Evolutionary conservation across 331 rosid species (phyloP).

Genomic region (Phaseolus coccineus): DNA sequence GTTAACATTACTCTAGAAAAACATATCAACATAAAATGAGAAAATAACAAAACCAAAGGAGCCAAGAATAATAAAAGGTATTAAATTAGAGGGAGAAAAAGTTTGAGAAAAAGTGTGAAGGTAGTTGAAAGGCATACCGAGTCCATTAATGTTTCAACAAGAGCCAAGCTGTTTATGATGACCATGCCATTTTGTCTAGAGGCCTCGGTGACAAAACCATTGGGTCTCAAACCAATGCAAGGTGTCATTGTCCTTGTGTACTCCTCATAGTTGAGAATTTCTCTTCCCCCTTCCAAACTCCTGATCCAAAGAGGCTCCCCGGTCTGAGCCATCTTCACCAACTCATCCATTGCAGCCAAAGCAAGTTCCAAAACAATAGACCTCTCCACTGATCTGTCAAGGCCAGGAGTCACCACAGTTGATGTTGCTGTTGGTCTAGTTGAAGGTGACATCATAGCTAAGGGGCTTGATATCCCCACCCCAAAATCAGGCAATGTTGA

Average conservation of each 20-base stretch:
- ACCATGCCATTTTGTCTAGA: slow-evolving; percentile 91
- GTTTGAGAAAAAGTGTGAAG: slow-evolving; percentile 13
- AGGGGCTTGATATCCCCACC: slow-evolving; percentile 61
- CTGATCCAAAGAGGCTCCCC: slow-evolving; percentile 90
- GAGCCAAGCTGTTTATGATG: slow-evolving; percentile 86
- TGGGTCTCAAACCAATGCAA: slow-evolving; percentile 85
- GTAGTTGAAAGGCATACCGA: slow-evolving; percentile 59
- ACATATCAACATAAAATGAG: not conserved
- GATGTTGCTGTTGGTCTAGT: slow-evolving; percentile 36
- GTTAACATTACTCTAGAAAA: not conserved
- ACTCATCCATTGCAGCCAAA: slow-evolving; percentile 91
- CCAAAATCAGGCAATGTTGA: slow-evolving; percentile 67
- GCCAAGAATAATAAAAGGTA: slow-evolving; percentile 3
- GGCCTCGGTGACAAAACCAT: slow-evolving; percentile 81
- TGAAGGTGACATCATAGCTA: slow-evolving; percentile 53
- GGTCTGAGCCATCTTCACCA: slow-evolving; percentile 82
- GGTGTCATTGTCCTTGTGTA: slow-evolving; percentile 71
- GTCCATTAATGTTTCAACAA: slow-evolving; percentile 93
- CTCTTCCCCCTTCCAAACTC: slow-evolving; percentile 73
- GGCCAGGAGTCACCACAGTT: slow-evolving; percentile 24
- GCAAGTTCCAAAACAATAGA: slow-evolving; percentile 92
- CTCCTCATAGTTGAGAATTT: slow-evolving; percentile 77
- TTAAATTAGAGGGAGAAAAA: not conserved
- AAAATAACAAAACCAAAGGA: slow-evolving; percentile 1
- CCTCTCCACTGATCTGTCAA: slow-evolving; percentile 74